phyloP scores from a whole-genome alignment of 2,329 filamentous ascomycete genomes.

The Exserohilum turcica region DNA sequence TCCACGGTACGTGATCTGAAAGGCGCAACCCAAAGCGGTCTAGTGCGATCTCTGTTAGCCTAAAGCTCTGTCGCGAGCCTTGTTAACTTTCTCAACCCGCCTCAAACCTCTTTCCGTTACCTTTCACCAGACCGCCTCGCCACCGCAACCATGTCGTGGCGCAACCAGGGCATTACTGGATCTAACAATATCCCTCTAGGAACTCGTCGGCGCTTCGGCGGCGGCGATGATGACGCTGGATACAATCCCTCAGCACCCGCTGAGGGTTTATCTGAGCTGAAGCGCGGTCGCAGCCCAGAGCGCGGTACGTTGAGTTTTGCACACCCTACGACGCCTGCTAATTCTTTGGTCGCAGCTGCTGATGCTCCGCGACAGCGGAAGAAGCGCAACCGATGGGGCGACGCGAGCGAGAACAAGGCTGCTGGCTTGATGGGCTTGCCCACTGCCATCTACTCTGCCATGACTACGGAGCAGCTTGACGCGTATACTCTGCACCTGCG shows the following conservation, averaged over 20 bases:
- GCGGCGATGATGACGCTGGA: constrained; percentile 60
- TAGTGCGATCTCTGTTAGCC: constrained; percentile 9
- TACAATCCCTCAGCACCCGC: constrained; percentile 53
- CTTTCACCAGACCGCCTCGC: no score
- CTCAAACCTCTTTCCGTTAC: constrained; percentile 15
- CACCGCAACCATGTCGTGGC: constrained; percentile 63
- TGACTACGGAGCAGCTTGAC: constrained; percentile 98
- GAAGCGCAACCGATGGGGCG: constrained; percentile 99
- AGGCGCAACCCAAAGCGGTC: constrained; percentile 5
- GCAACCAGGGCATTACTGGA: constrained; percentile 83
- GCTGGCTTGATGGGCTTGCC: constrained; percentile 96
- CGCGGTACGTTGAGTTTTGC: constrained; percentile 63
- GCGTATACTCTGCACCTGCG: constrained; percentile 95
- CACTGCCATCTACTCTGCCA: constrained; percentile 93
- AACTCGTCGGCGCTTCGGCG: constrained; percentile 78
- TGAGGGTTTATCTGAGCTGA: constrained; percentile 60
- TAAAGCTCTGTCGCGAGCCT: constrained; percentile 13
- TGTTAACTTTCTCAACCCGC: constrained; percentile 16
- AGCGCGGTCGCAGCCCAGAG: constrained; percentile 92
- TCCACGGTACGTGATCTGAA: neutral
- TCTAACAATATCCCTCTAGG: constrained; percentile 98
- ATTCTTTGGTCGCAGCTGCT: constrained; percentile 36
- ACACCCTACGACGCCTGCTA: constrained; percentile 6
- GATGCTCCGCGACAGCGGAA: constrained; percentile 89
- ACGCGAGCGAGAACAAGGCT: constrained; percentile 97